Evolutionary conservation across 306 rosid species (phyloP).

Genomic region (Cicer pinnatifidum): DNA sequence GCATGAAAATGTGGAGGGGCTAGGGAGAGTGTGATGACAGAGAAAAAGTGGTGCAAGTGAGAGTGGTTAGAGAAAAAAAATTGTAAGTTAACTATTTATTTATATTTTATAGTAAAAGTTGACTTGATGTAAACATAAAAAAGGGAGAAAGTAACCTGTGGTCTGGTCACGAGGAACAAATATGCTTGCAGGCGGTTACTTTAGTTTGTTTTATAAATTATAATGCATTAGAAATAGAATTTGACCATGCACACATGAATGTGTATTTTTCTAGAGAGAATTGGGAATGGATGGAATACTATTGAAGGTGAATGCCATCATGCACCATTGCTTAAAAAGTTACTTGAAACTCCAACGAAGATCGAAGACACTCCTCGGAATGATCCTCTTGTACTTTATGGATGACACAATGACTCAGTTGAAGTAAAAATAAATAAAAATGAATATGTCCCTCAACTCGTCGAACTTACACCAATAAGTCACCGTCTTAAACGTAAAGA

Average conservation of each 20-base stretch:
- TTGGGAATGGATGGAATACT: conserved; percentile 18
- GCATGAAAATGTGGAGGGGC: conserved; percentile 1
- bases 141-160: conserved; percentile 1
- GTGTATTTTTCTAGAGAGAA: too few relatives aligned
- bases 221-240: conserved; percentile 24
- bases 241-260: conserved; percentile 2
- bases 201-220: conserved; percentile 29
- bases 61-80: conserved; percentile 7
- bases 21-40: not conserved
- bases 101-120: not conserved
- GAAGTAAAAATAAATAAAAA: too few relatives aligned
- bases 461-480: too few relatives aligned
- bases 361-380: too few relatives aligned
- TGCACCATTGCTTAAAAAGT: too few relatives aligned
- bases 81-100: conserved; percentile 3
- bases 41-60: conserved; percentile 22
- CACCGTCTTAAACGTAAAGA: too few relatives aligned
- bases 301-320: not conserved
- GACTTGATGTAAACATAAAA: not conserved
- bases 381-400: too few relatives aligned
- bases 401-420: too few relatives aligned
- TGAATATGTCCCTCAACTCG: too few relatives aligned
- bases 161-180: conserved; percentile 8
- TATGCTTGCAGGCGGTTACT: conserved; percentile 1
- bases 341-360: too few relatives aligned